Percentiles rank a stretch among this genome's conserved stretches.
Evolutionary conservation across 2,329 filamentous ascomycete genomes (phyloP).

Genomic region (Pezicula neosporulosa): DNA sequence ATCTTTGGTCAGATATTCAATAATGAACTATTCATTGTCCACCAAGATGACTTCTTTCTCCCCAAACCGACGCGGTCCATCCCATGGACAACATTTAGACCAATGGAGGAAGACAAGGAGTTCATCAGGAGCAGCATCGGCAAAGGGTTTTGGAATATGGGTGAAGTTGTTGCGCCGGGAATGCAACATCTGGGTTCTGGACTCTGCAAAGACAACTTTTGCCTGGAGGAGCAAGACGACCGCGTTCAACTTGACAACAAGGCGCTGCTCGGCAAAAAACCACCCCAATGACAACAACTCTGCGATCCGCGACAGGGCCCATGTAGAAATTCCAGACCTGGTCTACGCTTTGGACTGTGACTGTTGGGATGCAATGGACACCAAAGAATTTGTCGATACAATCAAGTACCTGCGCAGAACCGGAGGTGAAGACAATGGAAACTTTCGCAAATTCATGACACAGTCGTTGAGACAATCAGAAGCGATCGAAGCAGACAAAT

Average conservation of each 20-base stretch:
- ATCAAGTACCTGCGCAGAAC: not conserved
- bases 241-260: no score
- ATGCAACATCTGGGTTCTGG: no score
- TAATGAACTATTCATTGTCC: constrained; percentile 6
- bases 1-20: constrained; percentile 6
- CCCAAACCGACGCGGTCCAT: constrained; percentile 8
- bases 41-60: constrained; percentile 20
- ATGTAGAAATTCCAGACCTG: not conserved
- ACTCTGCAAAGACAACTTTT: no score
- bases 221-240: no score
- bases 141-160: constrained; percentile 1
- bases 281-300: not conserved
- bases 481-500: not conserved
- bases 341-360: not conserved
- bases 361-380: not conserved
- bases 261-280: no score
- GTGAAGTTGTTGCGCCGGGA: not conserved
- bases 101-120: not conserved
- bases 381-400: not conserved
- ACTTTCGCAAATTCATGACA: not conserved
- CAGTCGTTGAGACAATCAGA: not conserved
- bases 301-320: no score
- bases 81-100: constrained; percentile 2
- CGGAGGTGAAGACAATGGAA: not conserved
- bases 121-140: constrained; percentile 3